Base-by-base conservation (phyloP, 139 green algal genomes). In the Choricystis sp. region DNA sequence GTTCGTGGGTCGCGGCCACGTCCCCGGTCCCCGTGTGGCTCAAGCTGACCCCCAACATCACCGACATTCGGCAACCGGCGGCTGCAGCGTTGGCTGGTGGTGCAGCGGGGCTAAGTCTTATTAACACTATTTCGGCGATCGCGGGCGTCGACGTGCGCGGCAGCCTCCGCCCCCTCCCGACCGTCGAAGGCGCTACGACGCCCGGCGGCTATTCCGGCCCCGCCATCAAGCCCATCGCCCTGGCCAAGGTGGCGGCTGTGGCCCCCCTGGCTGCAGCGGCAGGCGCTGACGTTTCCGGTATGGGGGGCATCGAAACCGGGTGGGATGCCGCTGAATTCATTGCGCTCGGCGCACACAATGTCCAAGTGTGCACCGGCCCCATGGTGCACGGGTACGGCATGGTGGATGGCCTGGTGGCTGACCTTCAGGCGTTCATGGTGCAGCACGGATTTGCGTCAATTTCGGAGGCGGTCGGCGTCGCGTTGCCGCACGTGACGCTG, bases 21-120 rank as follows among this genome's bases (percentile, higher is more conserved):
- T 77, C 92, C 29, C 92, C 64, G 20, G 72, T 86, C 21, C 92
- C 92, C 0, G 92, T 98, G 40, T 98, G 92, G 92, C 86, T 88
- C 65, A 98, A 98, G 77, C 96, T 98, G 92, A 97, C 92, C 5
- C 92, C 92, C 30, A 98, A 98, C 83, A 85, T 98, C 61, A 98
- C 92, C 2, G 87, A 96, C 66, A 93, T 96, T 70, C 86, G 83
- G 14, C 26, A 69, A 27, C 88, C 85, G 0, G 77, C 83, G 0
- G 61, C 56, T 4, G 31, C 56, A 60, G 65, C 60, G 75, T 94
- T 31, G 72, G 76, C 2, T 74, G 78, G 65, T 4, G 75, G 72
- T n/a, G 84, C 74, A 59, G 84, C 87, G 61, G 86, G 86, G 21
- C 64, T 94, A 26, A 57, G 83, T 2, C 87, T 87, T 62, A 94